phyloP scores from a whole-genome alignment of 257 asterid genomes.

The Solanum dulcamara region DNA sequence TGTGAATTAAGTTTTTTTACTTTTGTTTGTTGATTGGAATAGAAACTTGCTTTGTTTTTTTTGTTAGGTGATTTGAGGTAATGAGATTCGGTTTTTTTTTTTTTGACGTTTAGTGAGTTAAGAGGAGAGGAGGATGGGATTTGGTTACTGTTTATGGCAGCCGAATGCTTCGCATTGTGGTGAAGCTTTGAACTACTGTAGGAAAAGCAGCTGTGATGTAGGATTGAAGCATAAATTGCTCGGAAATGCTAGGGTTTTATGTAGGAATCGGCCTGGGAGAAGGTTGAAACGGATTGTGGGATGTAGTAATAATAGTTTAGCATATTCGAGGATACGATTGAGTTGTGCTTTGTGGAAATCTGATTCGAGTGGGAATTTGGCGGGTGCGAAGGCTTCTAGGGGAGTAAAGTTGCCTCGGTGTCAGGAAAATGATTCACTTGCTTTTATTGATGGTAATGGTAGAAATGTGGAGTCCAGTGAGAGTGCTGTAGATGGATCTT shows the following conservation, averaged over 20 bases:
- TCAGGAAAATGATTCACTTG: slow-evolving; percentile 85
- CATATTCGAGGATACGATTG: not conserved
- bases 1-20: not conserved
- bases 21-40: not conserved
- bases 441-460: slow-evolving; percentile 50
- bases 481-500: slow-evolving; percentile 20
- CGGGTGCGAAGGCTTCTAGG: not conserved
- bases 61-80: not conserved
- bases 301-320: not conserved
- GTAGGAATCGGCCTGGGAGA: not conserved
- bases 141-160: slow-evolving; percentile 1
- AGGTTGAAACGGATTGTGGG: not conserved
- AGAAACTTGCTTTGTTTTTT: not conserved
- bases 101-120: not conserved
- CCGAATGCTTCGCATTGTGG: not conserved
- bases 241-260: not conserved
- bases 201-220: not conserved
- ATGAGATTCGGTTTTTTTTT: not conserved
- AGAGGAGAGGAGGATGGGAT: slow-evolving; percentile 1
- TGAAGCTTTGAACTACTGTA: not conserved
- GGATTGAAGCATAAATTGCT: not conserved
- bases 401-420: slow-evolving; percentile 25
- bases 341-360: slow-evolving; percentile 1
- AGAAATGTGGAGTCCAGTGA: slow-evolving; percentile 38
- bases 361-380: slow-evolving; percentile 5